Conservation (phyloP, 2,329 filamentous ascomycete species). For the Coleophoma cylindrospora region DNA sequence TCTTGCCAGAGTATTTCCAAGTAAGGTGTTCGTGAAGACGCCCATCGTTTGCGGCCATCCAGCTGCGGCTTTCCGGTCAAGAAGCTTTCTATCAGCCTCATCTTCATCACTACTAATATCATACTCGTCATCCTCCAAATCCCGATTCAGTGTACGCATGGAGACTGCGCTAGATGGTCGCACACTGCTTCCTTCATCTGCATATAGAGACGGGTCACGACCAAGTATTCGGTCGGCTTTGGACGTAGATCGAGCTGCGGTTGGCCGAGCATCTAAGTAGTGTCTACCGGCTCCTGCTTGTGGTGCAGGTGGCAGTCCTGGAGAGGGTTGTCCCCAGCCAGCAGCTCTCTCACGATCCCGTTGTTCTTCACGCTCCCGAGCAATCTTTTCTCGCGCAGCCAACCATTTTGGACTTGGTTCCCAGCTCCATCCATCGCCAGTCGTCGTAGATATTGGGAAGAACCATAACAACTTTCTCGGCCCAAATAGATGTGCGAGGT, state of each 20-base stretch:
- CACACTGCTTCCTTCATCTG: slow-evolving; percentile 13
- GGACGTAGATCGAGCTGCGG: slow-evolving; percentile 10
- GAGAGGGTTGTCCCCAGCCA: slow-evolving; percentile 53
- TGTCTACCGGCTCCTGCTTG: slow-evolving; percentile 21
- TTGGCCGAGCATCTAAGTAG: slow-evolving; percentile 20
- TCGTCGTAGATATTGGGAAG: slow-evolving; percentile 78
- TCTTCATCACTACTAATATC: slow-evolving; percentile 25
- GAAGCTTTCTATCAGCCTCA: slow-evolving; percentile 14
- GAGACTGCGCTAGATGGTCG: slow-evolving; percentile 12
- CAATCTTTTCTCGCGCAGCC: slow-evolving; percentile 62
- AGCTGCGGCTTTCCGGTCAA: slow-evolving; percentile 16
- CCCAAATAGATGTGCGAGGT: slow-evolving; percentile 79
- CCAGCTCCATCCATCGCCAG: slow-evolving; percentile 92
- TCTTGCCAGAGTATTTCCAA: slow-evolving; percentile 24
- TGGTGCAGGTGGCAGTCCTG: slow-evolving; percentile 7
- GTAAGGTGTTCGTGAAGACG: slow-evolving; percentile 23
- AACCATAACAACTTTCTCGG: slow-evolving; percentile 67
- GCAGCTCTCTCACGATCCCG: slow-evolving; percentile 58
- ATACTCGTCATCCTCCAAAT: slow-evolving; percentile 20
- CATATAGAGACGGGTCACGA: slow-evolving; percentile 22
- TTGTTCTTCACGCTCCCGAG: slow-evolving; percentile 52
- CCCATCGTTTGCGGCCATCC: slow-evolving; percentile 24
- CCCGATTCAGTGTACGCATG: slow-evolving; percentile 21
- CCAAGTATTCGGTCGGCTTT: slow-evolving; percentile 31
- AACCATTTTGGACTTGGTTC: slow-evolving; percentile 78